Evolutionary conservation across 176 grass and related monocot species (phyloP).

Genomic region (Triticum urartu): DNA sequence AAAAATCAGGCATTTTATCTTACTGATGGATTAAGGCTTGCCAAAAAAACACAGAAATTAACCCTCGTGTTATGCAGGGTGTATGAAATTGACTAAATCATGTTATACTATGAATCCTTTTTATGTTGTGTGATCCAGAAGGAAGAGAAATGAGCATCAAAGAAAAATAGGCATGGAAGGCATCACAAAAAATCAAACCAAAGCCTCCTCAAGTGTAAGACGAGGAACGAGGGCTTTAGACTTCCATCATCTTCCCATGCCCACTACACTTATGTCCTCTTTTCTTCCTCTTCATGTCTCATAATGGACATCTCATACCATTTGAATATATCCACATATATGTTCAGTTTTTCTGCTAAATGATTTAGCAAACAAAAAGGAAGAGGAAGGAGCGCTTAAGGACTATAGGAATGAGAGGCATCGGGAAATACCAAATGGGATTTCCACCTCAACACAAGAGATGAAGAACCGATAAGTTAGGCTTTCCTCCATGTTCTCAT

Average conservation of each 20-base stretch:
- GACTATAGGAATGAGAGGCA: constrained; percentile 33
- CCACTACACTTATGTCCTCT: neutral
- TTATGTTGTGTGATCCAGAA: too few relatives aligned
- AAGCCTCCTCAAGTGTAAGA: too few relatives aligned
- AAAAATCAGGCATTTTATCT: too few relatives aligned
- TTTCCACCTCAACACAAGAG: neutral
- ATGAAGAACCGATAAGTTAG: neutral
- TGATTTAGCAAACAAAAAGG: neutral
- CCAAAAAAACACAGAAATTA: too few relatives aligned
- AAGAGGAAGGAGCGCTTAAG: constrained; percentile 19
- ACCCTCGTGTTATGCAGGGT: too few relatives aligned
- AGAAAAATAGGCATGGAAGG: too few relatives aligned
- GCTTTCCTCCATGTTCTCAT: neutral
- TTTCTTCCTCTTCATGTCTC: neutral
- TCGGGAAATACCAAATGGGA: neutral
- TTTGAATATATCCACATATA: neutral
- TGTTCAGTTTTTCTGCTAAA: neutral
- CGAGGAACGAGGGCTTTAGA: neutral
- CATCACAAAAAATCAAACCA: too few relatives aligned
- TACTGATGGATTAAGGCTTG: too few relatives aligned
- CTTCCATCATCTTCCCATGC: neutral
- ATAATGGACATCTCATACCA: neutral
- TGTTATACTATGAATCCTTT: too few relatives aligned
- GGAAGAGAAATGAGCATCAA: too few relatives aligned
- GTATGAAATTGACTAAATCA: too few relatives aligned